Evolutionary conservation across 2,329 filamentous ascomycete genomes (phyloP), one percentile per base, ranked within the genome.

Genomic region (Gnomoniopsis smithogilvyi): DNA sequence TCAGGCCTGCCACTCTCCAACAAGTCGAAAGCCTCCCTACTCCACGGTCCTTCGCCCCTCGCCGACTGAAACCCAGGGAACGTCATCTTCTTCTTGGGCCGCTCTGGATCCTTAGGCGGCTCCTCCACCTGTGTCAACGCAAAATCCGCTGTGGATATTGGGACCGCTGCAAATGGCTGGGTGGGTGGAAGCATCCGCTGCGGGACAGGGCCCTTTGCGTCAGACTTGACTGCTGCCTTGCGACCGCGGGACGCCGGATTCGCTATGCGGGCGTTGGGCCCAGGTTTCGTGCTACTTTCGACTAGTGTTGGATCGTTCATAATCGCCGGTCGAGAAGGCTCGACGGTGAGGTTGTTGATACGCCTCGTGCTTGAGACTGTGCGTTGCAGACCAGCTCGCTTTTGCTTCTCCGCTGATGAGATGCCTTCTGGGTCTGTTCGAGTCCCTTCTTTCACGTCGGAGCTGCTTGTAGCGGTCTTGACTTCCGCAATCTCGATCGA

Each of bases 21-120:
- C 50, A 91, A 67, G 68, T 91, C 88, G 64, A 83, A 78, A 0
- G 88, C 87, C 67, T 90, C 87, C 24, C 78, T 80, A 64, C 86
- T 90, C 88, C 88, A 91, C 0, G 88, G 83, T 2, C 87, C 87
- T 17, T 82, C 64, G 17, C 46, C 75, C 64, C 81, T 83, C 3
- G 77, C 79, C 65, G 75, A 80, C 2, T 72, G 72, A 58, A 82
- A 81, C 1, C 75, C 76, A 11, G 77, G 74, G 59, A 79, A 67
- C n/a, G 61, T 64, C 62, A 64, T 67, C 62, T 57, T 68, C 48
- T 63, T 63, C 45, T 67, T 69, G 2, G 66, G 65, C 10, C 66
- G 61, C 58, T 65, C 52, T 11, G 60, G 52, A 26, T 56, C 36
- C 22, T 61, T 58, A 2, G 45, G 43, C n/a, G 53, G 21, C 24